A percentile compares a stretch with the other conserved stretches of the same genome.
phyloP scores from a whole-genome alignment of 805 yeast species.

The Isabelozyma rhagii region DNA sequence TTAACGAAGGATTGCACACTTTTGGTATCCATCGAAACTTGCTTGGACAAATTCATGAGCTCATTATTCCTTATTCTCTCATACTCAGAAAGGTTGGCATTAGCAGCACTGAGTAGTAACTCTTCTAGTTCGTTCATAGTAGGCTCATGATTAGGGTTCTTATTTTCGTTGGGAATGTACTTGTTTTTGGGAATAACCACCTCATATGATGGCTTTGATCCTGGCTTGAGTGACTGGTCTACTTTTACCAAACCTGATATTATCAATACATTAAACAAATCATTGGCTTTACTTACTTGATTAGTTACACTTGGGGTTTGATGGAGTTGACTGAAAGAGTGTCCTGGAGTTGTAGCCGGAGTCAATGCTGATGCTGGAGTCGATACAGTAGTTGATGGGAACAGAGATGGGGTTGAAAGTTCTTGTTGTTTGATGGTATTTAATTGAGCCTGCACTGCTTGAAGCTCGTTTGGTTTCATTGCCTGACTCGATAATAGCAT shows the following conservation, averaged over 20 bases:
- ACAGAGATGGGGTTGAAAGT: constrained; percentile 1
- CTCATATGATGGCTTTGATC: constrained; percentile 31
- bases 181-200: constrained; percentile 30
- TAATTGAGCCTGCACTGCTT: constrained; percentile 36
- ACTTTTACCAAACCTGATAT: constrained; percentile 36
- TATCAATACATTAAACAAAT: constrained; percentile 31
- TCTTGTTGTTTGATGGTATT: constrained; percentile 36
- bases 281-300: constrained; percentile 16
- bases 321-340: constrained; percentile 3
- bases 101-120: neutral
- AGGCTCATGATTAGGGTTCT: constrained; percentile 2
- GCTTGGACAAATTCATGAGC: constrained; percentile 22
- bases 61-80: constrained; percentile 32
- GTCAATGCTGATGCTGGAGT: constrained; percentile 7
- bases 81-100: constrained; percentile 18
- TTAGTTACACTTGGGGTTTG: neutral
- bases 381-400: constrained; percentile 5
- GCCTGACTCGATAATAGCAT: constrained; percentile 34
- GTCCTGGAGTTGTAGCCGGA: constrained; percentile 8
- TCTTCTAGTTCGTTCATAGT: constrained; percentile 1
- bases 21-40: constrained; percentile 3
- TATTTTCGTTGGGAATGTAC: constrained; percentile 12
- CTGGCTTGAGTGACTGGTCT: constrained; percentile 40
- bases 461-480: constrained; percentile 32
- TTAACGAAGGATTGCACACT: constrained; percentile 37